Percentiles rank a stretch among this genome's conserved stretches.
Evolutionary conservation across 768 basidiomycete species (phyloP).

Genomic region (Pleurotus ostreatus): DNA sequence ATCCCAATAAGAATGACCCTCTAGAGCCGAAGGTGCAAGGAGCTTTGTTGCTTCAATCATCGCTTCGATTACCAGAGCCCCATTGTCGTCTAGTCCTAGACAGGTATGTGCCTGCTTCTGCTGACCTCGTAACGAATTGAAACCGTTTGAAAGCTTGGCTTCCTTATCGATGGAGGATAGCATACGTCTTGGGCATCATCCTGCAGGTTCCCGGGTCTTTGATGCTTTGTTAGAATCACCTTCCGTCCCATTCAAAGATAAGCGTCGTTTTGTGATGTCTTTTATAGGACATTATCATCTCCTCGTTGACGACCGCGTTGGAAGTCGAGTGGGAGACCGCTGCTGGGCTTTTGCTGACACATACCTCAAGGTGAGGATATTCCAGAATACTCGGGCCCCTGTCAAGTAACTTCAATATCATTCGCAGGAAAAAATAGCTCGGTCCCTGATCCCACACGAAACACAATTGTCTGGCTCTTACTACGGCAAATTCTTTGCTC

Average conservation of each 20-base stretch:
- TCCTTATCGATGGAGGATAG: slow-evolving; percentile 56
- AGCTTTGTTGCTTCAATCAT: slow-evolving; percentile 77
- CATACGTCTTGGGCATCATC: slow-evolving; percentile 45
- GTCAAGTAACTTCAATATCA: too few species aligned
- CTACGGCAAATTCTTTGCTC: slow-evolving; percentile 85
- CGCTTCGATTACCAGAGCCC: slow-evolving; percentile 65
- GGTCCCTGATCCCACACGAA: slow-evolving; percentile 70
- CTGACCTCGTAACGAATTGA: background rate
- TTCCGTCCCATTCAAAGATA: slow-evolving; percentile 57
- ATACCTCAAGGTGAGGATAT: slow-evolving; percentile 70
- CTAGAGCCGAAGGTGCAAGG: slow-evolving; percentile 78
- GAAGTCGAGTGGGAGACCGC: slow-evolving; percentile 86
- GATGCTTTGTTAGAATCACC: slow-evolving; percentile 73
- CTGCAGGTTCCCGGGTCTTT: slow-evolving; percentile 73
- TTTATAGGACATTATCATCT: slow-evolving; percentile 77
- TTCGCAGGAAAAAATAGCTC: slow-evolving; percentile 84
- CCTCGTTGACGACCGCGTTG: slow-evolving; percentile 87
- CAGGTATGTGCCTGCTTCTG: slow-evolving; percentile 44
- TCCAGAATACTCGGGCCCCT: too few species aligned
- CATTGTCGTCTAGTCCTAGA: slow-evolving; percentile 66
- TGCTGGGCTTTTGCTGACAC: slow-evolving; percentile 91
- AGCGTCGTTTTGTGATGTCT: slow-evolving; percentile 66
- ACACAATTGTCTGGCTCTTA: slow-evolving; percentile 69
- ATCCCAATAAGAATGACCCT: slow-evolving; percentile 24
- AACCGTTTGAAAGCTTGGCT: slow-evolving; percentile 41